Evolutionary conservation across 2,329 filamentous ascomycete genomes (phyloP).

Genomic region (Sclerotinia trifoliorum): DNA sequence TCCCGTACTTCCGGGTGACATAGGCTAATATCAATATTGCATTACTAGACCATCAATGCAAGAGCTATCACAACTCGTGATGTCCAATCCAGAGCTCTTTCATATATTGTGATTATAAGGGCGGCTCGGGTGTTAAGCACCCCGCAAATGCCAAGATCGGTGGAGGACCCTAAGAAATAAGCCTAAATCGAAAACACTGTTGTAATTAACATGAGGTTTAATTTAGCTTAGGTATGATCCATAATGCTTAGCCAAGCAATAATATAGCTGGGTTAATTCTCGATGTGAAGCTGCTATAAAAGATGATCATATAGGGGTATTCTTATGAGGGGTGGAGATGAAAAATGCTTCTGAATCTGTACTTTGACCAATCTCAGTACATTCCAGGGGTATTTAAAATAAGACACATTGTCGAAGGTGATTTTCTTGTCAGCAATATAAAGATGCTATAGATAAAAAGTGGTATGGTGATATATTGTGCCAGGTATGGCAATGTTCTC

Average conservation of each 20-base stretch:
- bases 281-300: neutral
- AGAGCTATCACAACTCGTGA: neutral
- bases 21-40: conserved; percentile 6
- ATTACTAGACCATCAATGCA: neutral
- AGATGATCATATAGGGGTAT: neutral
- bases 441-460: neutral
- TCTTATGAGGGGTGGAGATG: neutral
- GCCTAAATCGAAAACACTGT: neutral
- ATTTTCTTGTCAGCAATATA: neutral
- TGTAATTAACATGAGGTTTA: neutral
- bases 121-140: conserved; percentile 1
- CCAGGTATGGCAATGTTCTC: neutral
- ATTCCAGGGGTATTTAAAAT: neutral
- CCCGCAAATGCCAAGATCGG: conserved; percentile 12
- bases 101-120: neutral
- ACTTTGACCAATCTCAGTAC: neutral
- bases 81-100: neutral
- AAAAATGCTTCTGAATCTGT: neutral
- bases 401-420: neutral
- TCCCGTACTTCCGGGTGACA: neutral
- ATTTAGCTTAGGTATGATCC: neutral
- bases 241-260: neutral
- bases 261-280: neutral
- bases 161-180: neutral
- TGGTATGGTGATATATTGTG: neutral